Evolutionary conservation across 2,329 filamentous ascomycete species (phyloP).

Genomic region (Lecanosticta acicola): DNA sequence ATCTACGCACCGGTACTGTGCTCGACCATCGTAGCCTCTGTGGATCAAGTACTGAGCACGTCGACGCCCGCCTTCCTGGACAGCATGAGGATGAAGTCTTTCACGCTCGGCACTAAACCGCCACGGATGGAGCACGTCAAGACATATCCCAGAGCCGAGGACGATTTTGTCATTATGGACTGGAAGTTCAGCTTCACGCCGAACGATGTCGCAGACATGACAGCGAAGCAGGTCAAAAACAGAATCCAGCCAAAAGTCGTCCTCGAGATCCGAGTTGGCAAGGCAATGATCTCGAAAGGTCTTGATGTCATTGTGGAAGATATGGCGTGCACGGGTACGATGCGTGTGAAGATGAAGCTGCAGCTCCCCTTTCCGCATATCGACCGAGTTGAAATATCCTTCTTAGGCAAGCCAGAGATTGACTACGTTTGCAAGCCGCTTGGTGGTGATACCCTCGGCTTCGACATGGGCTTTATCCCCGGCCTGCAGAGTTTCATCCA

Average conservation of each 20-base stretch:
- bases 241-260: slow-evolving; percentile 97
- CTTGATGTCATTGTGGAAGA: slow-evolving; percentile 97
- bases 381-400: slow-evolving; percentile 90
- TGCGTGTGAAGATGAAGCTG: slow-evolving; percentile 96
- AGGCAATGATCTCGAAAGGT: slow-evolving; percentile 94
- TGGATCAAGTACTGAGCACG: slow-evolving; percentile 91
- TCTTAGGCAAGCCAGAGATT: slow-evolving; percentile 79
- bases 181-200: slow-evolving; percentile 99
- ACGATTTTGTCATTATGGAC: slow-evolving; percentile 96
- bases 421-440: slow-evolving; percentile 98
- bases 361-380: slow-evolving; percentile 94
- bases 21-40: slow-evolving; percentile 83
- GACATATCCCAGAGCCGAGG: slow-evolving; percentile 91
- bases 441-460: slow-evolving; percentile 89
- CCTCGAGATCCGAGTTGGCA: slow-evolving; percentile 88
- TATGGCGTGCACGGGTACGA: slow-evolving; percentile 90
- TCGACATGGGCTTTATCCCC: slow-evolving; percentile 98
- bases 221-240: slow-evolving; percentile 79
- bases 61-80: slow-evolving; percentile 89
- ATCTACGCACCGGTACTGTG: slow-evolving; percentile 95
- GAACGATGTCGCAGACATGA: slow-evolving; percentile 89
- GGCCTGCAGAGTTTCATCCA: slow-evolving; percentile 89
- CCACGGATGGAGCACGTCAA: slow-evolving; percentile 96
- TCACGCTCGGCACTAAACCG: slow-evolving; percentile 89
- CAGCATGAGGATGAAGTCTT: slow-evolving; percentile 86